These are phyloP conservation scores for Verbascum thapsus DNA, from an alignment of 257 asterid genomes.

Conservation along the genomic window DNA sequence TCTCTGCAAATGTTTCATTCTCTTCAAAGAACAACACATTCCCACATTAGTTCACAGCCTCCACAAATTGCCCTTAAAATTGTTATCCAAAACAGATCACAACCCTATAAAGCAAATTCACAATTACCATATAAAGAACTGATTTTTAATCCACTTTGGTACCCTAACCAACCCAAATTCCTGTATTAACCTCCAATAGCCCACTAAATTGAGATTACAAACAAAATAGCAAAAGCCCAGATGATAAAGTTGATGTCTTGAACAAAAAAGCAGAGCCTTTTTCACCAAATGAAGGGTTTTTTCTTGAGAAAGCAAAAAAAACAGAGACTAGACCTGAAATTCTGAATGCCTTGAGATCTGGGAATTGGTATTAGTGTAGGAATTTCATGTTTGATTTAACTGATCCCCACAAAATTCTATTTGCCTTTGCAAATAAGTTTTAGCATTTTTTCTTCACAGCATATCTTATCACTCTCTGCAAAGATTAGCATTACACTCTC, in stretches of 20 bases:
- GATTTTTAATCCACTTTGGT: conserved; percentile 28
- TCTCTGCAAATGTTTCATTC: too few species aligned
- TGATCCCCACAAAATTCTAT: conserved; percentile 54
- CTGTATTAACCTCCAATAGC: conserved; percentile 28
- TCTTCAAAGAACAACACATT: conserved; percentile 39
- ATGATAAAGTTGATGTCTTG: too few species aligned
- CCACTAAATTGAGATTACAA: conserved; percentile 7
- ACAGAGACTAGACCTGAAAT: conserved; percentile 46
- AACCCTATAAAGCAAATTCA: conserved; percentile 39
- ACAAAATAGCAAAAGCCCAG: too few species aligned
- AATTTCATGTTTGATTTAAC: conserved; percentile 41
- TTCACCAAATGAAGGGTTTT: conserved; percentile 34
- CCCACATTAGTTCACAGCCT: conserved; percentile 16
- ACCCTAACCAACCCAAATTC: conserved; percentile 37
- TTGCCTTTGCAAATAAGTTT: conserved; percentile 27
- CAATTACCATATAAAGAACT: conserved; percentile 35
- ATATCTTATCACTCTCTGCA: conserved; percentile 35
- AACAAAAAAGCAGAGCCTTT: too few species aligned
- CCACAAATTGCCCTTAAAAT: too few species aligned
- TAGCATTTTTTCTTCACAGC: conserved; percentile 34
- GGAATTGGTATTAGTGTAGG: conserved; percentile 42
- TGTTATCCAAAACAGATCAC: conserved; percentile 35
- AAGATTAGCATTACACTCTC: conserved; percentile 34
- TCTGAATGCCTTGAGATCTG: conserved; percentile 71
- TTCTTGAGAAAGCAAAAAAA: conserved; percentile 46